phyloP scores from a whole-genome alignment of 2,329 filamentous ascomycete genomes.

The Phialocephala subalpina region DNA sequence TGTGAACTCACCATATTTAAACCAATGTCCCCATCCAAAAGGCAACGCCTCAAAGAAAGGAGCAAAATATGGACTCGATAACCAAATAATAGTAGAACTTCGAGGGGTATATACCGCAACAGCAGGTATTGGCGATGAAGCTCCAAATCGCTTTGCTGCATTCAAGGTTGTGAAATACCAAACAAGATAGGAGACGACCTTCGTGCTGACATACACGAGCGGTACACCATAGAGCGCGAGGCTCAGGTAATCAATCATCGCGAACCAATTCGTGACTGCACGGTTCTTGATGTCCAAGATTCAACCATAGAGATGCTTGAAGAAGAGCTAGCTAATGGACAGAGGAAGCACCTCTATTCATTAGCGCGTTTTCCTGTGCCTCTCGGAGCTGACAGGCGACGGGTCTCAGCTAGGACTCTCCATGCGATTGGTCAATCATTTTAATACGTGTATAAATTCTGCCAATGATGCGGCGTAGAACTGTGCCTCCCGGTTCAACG shows the following conservation, averaged over 20 bases:
- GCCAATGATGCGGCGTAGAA: too few relatives aligned
- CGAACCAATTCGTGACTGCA: neutral
- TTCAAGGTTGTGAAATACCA: conserved; percentile 15
- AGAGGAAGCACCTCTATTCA: neutral
- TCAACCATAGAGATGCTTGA: neutral
- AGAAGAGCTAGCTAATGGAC: neutral
- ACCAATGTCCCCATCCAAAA: conserved; percentile 30
- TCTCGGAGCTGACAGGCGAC: too few relatives aligned
- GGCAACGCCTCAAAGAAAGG: conserved; percentile 26
- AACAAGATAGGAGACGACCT: neutral
- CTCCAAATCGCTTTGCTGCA: conserved; percentile 17
- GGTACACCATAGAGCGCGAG: conserved; percentile 17
- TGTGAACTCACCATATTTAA: conserved; percentile 6
- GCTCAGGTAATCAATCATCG: conserved; percentile 8
- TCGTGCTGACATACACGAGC: conserved; percentile 6
- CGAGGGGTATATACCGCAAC: conserved; percentile 21
- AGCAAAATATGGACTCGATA: conserved; percentile 26
- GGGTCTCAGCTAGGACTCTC: too few relatives aligned
- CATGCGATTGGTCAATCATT: too few relatives aligned
- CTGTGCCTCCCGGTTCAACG: too few relatives aligned
- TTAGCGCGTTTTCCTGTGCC: too few relatives aligned
- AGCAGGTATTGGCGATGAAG: conserved; percentile 23
- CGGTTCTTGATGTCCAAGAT: neutral
- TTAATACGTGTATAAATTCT: too few relatives aligned
- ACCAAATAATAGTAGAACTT: conserved; percentile 24